Percentiles rank a stretch among this genome's conserved stretches.
Evolutionary conservation across 345 rosid species (phyloP).

Genomic region (Salix viminalis): DNA sequence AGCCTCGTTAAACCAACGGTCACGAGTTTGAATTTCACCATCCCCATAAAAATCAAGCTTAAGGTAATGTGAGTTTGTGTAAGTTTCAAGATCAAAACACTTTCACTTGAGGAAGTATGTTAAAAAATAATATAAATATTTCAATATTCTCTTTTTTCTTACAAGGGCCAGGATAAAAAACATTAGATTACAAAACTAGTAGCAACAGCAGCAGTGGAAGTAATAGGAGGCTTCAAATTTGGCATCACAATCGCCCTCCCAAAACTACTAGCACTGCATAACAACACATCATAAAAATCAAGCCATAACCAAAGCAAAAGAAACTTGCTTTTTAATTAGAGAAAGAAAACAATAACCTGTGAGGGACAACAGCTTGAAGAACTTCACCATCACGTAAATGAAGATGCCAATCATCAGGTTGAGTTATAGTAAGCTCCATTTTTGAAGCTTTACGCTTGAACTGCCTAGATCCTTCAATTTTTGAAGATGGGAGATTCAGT

Average conservation of each 20-base stretch:
- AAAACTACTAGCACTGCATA: constrained; percentile 57
- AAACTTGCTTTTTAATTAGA: not conserved
- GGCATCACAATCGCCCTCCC: constrained; percentile 94
- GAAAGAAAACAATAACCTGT: constrained; percentile 40
- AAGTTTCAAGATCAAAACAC: too few species aligned
- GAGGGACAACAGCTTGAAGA: constrained; percentile 64
- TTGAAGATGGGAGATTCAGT: constrained; percentile 1
- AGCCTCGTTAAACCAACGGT: too few species aligned
- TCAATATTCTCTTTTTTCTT: too few species aligned
- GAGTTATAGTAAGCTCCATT: constrained; percentile 68
- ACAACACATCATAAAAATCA: not conserved
- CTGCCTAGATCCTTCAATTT: not conserved
- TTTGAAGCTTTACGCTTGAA: constrained; percentile 18
- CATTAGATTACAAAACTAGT: too few species aligned
- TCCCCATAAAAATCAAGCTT: too few species aligned
- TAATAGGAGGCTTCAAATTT: constrained; percentile 82
- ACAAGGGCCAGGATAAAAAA: too few species aligned
- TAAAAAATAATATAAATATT: too few species aligned
- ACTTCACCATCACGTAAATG: constrained; percentile 75
- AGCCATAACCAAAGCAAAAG: not conserved
- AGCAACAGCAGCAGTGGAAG: constrained; percentile 62
- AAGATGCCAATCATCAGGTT: constrained; percentile 90
- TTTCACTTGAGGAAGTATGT: too few species aligned
- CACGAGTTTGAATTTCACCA: too few species aligned
- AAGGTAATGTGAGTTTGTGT: too few species aligned